Conservation (phyloP, 2,329 filamentous ascomycete species). For the Penicillium frequentans region DNA sequence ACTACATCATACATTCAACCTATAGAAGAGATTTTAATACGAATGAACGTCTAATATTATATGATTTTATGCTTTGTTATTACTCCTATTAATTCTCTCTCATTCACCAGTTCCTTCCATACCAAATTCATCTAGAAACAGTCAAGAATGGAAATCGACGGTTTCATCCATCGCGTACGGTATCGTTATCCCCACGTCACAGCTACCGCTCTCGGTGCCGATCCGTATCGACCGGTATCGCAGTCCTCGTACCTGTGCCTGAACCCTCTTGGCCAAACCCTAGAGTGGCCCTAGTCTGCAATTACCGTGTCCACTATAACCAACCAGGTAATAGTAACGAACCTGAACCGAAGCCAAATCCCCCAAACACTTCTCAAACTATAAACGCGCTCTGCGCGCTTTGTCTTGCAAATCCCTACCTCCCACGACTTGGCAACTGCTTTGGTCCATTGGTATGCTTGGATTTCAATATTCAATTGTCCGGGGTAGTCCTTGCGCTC, state of each 20-base stretch:
- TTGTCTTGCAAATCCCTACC: not conserved
- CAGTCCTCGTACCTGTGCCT: slow-evolving; percentile 7
- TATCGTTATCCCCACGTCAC: slow-evolving; percentile 1
- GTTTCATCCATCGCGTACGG: not conserved
- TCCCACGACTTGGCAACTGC: not conserved
- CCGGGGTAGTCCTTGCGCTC: slow-evolving; percentile 6
- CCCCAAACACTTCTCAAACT: not conserved
- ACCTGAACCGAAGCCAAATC: not conserved
- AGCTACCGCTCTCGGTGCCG: not conserved
- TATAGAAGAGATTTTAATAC: not conserved
- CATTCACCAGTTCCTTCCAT: not conserved
- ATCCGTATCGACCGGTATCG: slow-evolving; percentile 12
- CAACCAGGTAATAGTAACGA: not conserved
- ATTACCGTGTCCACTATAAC: not conserved
- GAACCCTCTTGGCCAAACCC: slow-evolving; percentile 1
- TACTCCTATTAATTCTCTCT: not conserved
- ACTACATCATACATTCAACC: not conserved
- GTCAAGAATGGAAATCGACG: not conserved
- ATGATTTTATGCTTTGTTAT: not conserved
- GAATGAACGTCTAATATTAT: not conserved
- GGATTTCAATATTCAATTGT: slow-evolving; percentile 1
- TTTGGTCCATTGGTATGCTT: slow-evolving; percentile 3
- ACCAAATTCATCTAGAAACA: not conserved
- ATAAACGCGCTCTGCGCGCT: slow-evolving; percentile 21
- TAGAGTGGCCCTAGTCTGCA: not conserved